Evolutionary conservation across 306 rosid genomes (phyloP), one percentile per base, ranked within the genome.

Genomic region (Vigna mungo): DNA sequence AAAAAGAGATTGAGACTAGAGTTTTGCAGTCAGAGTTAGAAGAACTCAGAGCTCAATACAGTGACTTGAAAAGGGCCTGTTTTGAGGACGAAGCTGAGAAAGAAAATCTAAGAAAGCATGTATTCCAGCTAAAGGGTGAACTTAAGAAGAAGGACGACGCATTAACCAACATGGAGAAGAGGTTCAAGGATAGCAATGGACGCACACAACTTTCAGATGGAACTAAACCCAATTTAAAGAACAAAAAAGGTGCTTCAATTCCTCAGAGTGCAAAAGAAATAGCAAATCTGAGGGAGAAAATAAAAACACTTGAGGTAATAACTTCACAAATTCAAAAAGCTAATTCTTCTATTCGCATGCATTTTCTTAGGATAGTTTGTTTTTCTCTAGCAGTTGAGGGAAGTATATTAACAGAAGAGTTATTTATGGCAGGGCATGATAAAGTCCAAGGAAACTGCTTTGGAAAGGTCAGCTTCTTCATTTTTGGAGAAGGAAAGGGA

Each of bases 301-400:
- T 91, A 75, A 88, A 88, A 77, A 74, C 77, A 68, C 97, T 92
- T 1, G 96, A 95, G 99, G 99, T 95, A 92, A 80, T 92, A 90
- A 81, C 48, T 77, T 81, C 30, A 13, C 64, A 53, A 74, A 20
- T 52, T 64, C 48, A 78, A 72, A 76, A 55, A 73, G 48, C 54
- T 53, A 17, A 67, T 66, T 78, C 51, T 55, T 77, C 23, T 34
- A 36, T 60, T 32, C 13, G 20, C 54, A 20, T 51, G 37, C 69
- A 37, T 55, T 81, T 81, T 70, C 67, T 25, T 55, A 21, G 49
- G 49, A 68, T 68, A 37, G 21, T 53, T 83, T 71, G 49, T 55
- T 34, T 78, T 30, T 9, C 47, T 77, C 39, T 72, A 69, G 58
- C 49, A 46, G 52, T 39, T 49, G 48, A 58, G 56, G 68, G 32